Conservation (phyloP, 2,329 filamentous ascomycete species). For the Chrysosphaeria jannelii region DNA sequence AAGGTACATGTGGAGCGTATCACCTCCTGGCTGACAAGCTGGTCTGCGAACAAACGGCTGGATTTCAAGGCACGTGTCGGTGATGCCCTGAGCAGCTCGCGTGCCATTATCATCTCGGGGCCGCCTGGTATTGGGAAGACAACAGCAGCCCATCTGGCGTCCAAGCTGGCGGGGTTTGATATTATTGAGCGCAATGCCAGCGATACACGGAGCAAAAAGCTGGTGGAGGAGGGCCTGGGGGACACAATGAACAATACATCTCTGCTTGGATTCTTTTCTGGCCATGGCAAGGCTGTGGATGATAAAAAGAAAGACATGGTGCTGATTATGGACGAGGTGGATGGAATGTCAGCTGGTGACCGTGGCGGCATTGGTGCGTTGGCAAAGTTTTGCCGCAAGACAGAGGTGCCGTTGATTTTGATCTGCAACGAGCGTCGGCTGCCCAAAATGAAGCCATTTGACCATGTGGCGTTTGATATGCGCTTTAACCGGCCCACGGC, state of each 20-base stretch:
- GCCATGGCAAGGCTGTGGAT: conserved; percentile 55
- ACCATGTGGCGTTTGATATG: conserved; percentile 56
- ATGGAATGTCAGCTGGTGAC: conserved; percentile 94
- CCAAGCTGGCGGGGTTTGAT: conserved; percentile 78
- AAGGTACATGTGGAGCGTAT: conserved; percentile 73
- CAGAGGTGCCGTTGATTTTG: conserved; percentile 75
- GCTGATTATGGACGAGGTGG: conserved; percentile 95
- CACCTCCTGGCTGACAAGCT: conserved; percentile 60
- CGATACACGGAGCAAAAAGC: conserved; percentile 81
- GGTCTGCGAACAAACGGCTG: conserved; percentile 47
- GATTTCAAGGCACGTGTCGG: conserved; percentile 63
- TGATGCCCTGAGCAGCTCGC: conserved; percentile 55
- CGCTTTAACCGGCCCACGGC: conserved; percentile 70
- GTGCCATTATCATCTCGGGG: conserved; percentile 84
- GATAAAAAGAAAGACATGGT: conserved; percentile 71
- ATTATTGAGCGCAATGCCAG: conserved; percentile 87
- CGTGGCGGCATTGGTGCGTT: conserved; percentile 83
- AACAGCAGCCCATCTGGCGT: conserved; percentile 79
- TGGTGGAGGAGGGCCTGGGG: conserved; percentile 65
- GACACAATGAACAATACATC: conserved; percentile 88
- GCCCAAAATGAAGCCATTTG: conserved; percentile 97
- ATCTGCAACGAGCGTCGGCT: conserved; percentile 88
- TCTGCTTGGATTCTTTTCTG: conserved; percentile 66
- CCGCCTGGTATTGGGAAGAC: conserved; percentile 95
- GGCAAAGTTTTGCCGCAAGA: conserved; percentile 85